Base-by-base conservation (phyloP, 306 rosid species). In the Dalbergia cultrata region DNA sequence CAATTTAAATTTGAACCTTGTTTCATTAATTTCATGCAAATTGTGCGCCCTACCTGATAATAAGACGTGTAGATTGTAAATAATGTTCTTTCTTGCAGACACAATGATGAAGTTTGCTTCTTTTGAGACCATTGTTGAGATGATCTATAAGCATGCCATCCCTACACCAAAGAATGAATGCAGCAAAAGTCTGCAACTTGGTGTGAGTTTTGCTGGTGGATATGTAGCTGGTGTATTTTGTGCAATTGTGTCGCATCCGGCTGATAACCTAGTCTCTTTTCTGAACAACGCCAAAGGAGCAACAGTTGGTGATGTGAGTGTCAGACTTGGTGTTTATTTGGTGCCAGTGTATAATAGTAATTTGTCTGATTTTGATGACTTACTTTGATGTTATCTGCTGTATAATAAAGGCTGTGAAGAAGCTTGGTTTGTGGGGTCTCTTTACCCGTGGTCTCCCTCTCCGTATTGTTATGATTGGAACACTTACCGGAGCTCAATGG, bases 91-190 rank as follows among this genome's bases (percentile, higher is more conserved):
- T 70, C 35, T 80, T 80, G 84, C 88, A 96, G 98, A 96, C 83
- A 96, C 99, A 12, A 93, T 93, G 99, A 93, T 93, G 97, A 93
- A 96, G 80, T 96, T 93, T 88, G 99, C 98, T 62, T 90, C 97
- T 14, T 96, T 96, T 66, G 99, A 96, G 90, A 89, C 94, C 61
- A 87, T 92, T 19, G 99, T 96, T 49, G 99, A 96, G 88, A 14
- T 67, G 64, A 79, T 93, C 67, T 96, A 93, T 78, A 92, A 90
- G 87, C 85, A 90, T 81, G 93, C 88, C 67, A 84, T 93, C 79
- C 96, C 99, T 13, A 72, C 8, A 49, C 98, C 99, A 16, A 95
- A 95, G 92, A 89, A 60, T 10, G 87, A 95, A 84, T 95, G 99
- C 89, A 88, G 91, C 90, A 95, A 92, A 82, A 0, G 21, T 69